Percentiles rank a stretch among this genome's conserved stretches.
Evolutionary conservation across 345 rosid genomes (phyloP).

Genomic region (Isatis tinctoria): DNA sequence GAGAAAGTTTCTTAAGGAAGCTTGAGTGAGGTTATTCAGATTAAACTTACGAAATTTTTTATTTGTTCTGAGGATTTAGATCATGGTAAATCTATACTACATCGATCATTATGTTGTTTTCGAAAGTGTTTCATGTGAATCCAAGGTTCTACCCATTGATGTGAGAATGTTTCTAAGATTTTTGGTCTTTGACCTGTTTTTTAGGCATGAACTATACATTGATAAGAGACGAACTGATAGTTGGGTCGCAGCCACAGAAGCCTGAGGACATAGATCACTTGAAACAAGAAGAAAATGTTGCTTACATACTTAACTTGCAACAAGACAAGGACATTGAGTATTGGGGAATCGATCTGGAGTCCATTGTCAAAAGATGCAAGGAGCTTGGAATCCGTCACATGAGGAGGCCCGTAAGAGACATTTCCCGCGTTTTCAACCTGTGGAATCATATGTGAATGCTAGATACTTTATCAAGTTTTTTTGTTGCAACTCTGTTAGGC

Average conservation of each 20-base stretch:
- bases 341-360: constrained; percentile 68
- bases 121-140: neutral
- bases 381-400: constrained; percentile 67
- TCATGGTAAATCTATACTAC: neutral
- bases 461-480: neutral
- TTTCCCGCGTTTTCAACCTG: neutral
- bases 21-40: neutral
- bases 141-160: neutral
- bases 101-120: neutral
- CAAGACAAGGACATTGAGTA: constrained; percentile 80
- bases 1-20: neutral
- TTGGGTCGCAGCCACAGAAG: constrained; percentile 91
- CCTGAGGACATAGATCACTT: constrained; percentile 79
- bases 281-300: constrained; percentile 68
- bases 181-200: constrained; percentile 22
- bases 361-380: constrained; percentile 50
- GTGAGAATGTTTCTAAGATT: neutral
- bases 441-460: neutral
- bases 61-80: neutral
- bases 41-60: neutral
- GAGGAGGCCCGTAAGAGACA: constrained; percentile 77
- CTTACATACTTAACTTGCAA: constrained; percentile 86
- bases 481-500: constrained; percentile 41
- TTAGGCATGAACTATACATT: constrained; percentile 88
- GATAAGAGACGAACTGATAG: constrained; percentile 71